These are phyloP conservation scores for Nannochloropsis gaditana DNA, from an alignment of 108 stramenopile genomes.

Conservation along the genomic window DNA sequence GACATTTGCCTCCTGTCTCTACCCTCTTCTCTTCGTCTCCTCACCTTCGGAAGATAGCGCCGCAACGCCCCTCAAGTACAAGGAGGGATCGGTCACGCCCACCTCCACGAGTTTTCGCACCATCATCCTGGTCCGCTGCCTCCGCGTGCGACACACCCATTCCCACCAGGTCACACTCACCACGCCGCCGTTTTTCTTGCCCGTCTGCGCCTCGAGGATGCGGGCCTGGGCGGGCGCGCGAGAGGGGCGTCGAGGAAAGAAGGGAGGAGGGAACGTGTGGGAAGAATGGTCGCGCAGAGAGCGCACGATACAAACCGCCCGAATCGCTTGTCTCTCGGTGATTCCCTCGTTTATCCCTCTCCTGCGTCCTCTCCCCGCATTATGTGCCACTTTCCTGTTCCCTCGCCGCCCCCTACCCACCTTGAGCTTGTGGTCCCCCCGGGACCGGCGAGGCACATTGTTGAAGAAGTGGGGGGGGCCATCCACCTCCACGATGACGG, in stretches of 20 bases:
- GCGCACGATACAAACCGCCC: not conserved
- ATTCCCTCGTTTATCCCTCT: not conserved
- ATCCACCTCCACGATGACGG: constrained; percentile 19
- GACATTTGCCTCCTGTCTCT: not conserved
- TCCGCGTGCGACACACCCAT: not conserved
- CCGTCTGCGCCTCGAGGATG: not conserved
- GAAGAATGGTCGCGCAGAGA: not conserved
- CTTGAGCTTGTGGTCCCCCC: not conserved
- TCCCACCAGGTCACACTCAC: constrained; percentile 15
- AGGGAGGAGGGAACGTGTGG: not conserved
- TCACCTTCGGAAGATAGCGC: not conserved
- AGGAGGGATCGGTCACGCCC: not conserved
- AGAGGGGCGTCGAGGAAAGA: not conserved
- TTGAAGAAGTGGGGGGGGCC: constrained; percentile 14
- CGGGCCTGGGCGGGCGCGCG: not conserved
- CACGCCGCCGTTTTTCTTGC: not conserved
- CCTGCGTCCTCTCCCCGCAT: not conserved
- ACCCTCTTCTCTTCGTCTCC: not conserved
- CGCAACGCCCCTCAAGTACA: not conserved
- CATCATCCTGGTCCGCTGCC: not conserved
- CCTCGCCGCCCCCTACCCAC: not conserved
- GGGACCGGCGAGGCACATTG: constrained; percentile 12
- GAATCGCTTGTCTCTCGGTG: not conserved
- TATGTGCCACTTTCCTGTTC: not conserved
- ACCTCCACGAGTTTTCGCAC: not conserved